Conservation (phyloP, 805 yeast species). For the Sugiyamaella marilandica region DNA sequence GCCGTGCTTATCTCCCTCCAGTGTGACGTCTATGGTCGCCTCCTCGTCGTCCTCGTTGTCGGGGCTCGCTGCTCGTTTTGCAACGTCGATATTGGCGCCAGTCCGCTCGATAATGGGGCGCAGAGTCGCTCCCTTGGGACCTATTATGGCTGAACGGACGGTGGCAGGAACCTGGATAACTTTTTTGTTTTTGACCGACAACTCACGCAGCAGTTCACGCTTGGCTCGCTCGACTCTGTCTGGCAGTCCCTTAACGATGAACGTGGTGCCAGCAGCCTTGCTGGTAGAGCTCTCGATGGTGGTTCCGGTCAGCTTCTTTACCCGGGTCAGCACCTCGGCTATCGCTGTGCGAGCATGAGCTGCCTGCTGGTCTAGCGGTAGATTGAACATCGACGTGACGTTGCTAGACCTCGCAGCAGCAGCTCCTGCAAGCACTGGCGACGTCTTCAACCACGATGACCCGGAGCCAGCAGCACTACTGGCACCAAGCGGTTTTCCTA, state of each 20-base stretch:
- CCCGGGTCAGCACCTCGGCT: slow-evolving; percentile 56
- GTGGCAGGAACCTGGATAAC: slow-evolving; percentile 68
- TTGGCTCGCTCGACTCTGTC: slow-evolving; percentile 64
- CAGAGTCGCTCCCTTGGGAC: slow-evolving; percentile 77
- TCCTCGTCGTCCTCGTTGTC: slow-evolving; percentile 57
- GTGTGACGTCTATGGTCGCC: slow-evolving; percentile 52
- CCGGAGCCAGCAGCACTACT: slow-evolving; percentile 8
- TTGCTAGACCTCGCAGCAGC: slow-evolving; percentile 48
- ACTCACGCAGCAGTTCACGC: slow-evolving; percentile 65
- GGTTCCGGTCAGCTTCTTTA: slow-evolving; percentile 58
- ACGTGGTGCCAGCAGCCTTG: slow-evolving; percentile 70
- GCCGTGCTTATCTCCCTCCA: slow-evolving; percentile 84
- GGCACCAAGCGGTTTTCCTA: slow-evolving; percentile 18
- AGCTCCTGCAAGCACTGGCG: slow-evolving; percentile 13
- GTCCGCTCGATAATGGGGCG: slow-evolving; percentile 70
- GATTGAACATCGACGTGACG: slow-evolving; percentile 74
- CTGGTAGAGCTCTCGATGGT: slow-evolving; percentile 81
- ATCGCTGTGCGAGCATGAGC: slow-evolving; percentile 59
- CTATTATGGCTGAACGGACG: slow-evolving; percentile 75
- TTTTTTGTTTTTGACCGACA: slow-evolving; percentile 67
- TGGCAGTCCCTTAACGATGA: slow-evolving; percentile 72
- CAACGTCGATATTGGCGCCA: slow-evolving; percentile 68
- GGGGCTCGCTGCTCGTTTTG: slow-evolving; percentile 18
- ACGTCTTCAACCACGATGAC: slow-evolving; percentile 6
- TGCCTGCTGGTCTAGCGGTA: slow-evolving; percentile 64